These are phyloP conservation scores for Protomyces inundatus DNA, from an alignment of 1,139 yeast genomes.

Conservation along the genomic window DNA sequence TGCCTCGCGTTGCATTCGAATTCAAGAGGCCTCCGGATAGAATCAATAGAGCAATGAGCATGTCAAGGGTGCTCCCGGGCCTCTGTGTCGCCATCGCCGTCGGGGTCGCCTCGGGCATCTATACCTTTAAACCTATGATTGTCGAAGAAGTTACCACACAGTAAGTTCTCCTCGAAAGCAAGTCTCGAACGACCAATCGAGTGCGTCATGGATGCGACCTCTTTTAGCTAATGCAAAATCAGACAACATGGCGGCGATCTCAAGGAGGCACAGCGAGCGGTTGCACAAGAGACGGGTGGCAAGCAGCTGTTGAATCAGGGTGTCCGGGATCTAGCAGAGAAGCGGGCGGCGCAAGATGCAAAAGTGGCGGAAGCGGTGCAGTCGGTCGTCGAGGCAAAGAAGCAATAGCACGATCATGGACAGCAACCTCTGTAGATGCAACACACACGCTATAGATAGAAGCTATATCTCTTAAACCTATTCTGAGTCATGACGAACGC, in stretches of 20 bases:
- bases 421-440: no score
- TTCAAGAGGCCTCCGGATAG: no score
- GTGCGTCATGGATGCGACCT: background rate
- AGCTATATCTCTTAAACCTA: background rate
- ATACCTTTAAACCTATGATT: constrained; percentile 20
- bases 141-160: constrained; percentile 18
- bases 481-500: background rate
- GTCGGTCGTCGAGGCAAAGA: no score
- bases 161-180: background rate
- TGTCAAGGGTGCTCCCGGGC: constrained; percentile 18
- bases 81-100: constrained; percentile 15
- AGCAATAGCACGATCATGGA: no score
- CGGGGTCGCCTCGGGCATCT: constrained; percentile 18
- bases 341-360: constrained; percentile 11
- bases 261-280: constrained; percentile 1
- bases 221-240: background rate
- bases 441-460: no score
- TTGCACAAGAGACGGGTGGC: background rate
- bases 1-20: no score
- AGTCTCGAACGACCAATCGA: background rate
- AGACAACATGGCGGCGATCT: constrained; percentile 2
- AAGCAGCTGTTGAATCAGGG: constrained; percentile 1
- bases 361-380: background rate
- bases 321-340: constrained; percentile 1
- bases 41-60: background rate